Percentiles rank a stretch among this genome's conserved stretches.
Conservation (phyloP, 176 grass and related monocot species). For the Cenchrus americanus region DNA sequence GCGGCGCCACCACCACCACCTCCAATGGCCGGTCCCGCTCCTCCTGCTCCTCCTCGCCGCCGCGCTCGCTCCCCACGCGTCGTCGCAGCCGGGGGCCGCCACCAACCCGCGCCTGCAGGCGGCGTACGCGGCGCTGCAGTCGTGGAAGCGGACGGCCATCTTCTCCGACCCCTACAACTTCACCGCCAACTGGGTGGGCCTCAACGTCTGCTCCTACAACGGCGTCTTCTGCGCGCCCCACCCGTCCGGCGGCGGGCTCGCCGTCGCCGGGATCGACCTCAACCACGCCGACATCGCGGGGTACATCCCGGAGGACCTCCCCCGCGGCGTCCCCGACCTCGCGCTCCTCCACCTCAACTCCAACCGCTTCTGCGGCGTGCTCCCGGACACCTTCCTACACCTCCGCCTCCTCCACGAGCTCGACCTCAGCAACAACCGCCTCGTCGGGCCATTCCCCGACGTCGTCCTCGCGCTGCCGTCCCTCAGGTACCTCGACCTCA, state of each 20-base stretch:
- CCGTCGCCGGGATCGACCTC: slow-evolving; percentile 64
- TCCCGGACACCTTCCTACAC: slow-evolving; percentile 48
- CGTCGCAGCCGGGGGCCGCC: not conserved
- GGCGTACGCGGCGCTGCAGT: slow-evolving; percentile 53
- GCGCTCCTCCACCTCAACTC: slow-evolving; percentile 91
- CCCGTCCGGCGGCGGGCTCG: not conserved
- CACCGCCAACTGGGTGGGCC: slow-evolving; percentile 59
- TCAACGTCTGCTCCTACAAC: slow-evolving; percentile 59
- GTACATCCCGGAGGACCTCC: slow-evolving; percentile 33
- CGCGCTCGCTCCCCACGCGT: not conserved
- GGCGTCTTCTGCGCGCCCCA: slow-evolving; percentile 59
- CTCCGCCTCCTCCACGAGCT: slow-evolving; percentile 66
- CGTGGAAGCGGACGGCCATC: slow-evolving; percentile 61
- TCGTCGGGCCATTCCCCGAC: slow-evolving; percentile 46
- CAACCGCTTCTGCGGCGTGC: slow-evolving; percentile 82
- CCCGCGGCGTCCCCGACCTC: slow-evolving; percentile 58
- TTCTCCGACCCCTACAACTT: slow-evolving; percentile 65
- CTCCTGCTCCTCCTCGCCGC: not conserved
- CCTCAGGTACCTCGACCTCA: slow-evolving; percentile 61
- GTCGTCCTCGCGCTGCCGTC: slow-evolving; percentile 36
- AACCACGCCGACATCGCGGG: slow-evolving; percentile 67
- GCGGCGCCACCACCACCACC: not conserved
- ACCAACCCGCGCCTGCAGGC: slow-evolving; percentile 41
- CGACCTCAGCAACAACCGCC: slow-evolving; percentile 74
- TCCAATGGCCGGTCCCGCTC: not conserved